Base-by-base conservation (phyloP, 805 yeast species). In the Martiniozyma abietophila region DNA sequence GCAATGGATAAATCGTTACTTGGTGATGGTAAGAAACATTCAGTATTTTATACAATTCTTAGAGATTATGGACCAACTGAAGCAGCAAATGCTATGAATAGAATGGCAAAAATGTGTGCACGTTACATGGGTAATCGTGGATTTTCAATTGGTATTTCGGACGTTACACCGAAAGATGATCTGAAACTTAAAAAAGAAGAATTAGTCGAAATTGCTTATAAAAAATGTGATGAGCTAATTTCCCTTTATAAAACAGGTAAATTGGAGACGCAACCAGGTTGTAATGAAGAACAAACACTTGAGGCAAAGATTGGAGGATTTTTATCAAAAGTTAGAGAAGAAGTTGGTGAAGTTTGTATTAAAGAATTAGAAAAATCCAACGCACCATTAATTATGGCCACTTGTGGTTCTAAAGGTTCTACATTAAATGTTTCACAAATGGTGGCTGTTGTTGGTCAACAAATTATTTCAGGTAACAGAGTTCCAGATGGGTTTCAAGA, bases 401-500 rank as follows among this genome's bases (percentile, higher is more conserved):
- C 95, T 2, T 92, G 97, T 71, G 99, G 99, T 48, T 89, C 97
- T 27, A 92, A 92, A 59, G 99, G 99, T 61, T 92, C 97, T 25
- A 86, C 96, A 0, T 71, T 94, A 43, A 92, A 92, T 59, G 98
- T 92, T 20, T 92, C 98, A 10, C 99, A 92, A 66, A 92, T 92
- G 99, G 97, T 92, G 70, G 99, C 99, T 0, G 96, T 89, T 55
- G 98, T 92, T 19, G 98, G 98, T 36, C 99, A 92, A 64, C 99
- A 92, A 62, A 92, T 92, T 65, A 92, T 92, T 48, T 79, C 95
- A 4, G 99, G 99, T 60, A 83, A 85, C 56, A 94, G 99, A 72
- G 98, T 92, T 42, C 97, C 98, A 17, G 95, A 92, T 68, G 99
- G 99, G n/a, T 92, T 92, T 71, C 97, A 92, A 60, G 97, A 92